A percentile compares a stretch with the other conserved stretches of the same genome.
phyloP scores from a whole-genome alignment of 495 filamentous ascomycete genomes.

The Hyphodiscus hymeniophilus region DNA sequence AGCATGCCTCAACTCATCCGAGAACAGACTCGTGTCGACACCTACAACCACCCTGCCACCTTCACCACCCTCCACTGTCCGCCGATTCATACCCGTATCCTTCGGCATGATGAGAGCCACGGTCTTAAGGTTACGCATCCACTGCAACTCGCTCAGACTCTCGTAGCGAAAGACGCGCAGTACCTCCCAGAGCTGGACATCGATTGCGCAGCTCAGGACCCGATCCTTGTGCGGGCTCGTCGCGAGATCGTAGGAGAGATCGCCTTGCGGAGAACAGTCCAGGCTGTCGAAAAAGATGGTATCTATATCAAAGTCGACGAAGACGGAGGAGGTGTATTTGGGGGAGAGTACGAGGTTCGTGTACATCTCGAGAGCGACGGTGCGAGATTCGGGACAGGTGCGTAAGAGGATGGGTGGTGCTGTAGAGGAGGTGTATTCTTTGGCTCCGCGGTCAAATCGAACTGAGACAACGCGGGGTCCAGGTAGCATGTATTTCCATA shows the following conservation, averaged over 20 bases:
- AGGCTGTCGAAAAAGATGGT: constrained; percentile 21
- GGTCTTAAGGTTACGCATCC: constrained; percentile 12
- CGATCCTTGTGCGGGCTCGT: constrained; percentile 9
- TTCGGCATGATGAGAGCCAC: constrained; percentile 17
- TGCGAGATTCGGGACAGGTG: constrained; percentile 14
- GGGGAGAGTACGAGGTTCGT: constrained; percentile 17
- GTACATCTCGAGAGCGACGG: constrained; percentile 10
- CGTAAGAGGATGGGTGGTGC: constrained; percentile 10
- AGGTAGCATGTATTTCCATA: constrained; percentile 26
- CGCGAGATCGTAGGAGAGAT: constrained; percentile 15
- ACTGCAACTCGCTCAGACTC: constrained; percentile 13
- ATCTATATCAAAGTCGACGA: constrained; percentile 14
- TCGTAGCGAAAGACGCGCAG: constrained; percentile 18
- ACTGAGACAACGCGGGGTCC: constrained; percentile 22
- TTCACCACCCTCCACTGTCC: neutral
- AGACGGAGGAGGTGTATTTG: constrained; percentile 15
- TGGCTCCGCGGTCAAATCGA: neutral
- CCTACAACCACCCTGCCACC: neutral
- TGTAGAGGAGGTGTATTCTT: neutral
- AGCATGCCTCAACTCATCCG: constrained; percentile 8
- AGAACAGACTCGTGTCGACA: constrained; percentile 4
- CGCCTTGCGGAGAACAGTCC: constrained; percentile 17
- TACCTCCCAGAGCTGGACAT: constrained; percentile 19
- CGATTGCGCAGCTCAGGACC: constrained; percentile 16
- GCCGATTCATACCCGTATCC: neutral